Conservation (phyloP, 352 stramenopile genomes). For the Phytophthora lateralis region DNA sequence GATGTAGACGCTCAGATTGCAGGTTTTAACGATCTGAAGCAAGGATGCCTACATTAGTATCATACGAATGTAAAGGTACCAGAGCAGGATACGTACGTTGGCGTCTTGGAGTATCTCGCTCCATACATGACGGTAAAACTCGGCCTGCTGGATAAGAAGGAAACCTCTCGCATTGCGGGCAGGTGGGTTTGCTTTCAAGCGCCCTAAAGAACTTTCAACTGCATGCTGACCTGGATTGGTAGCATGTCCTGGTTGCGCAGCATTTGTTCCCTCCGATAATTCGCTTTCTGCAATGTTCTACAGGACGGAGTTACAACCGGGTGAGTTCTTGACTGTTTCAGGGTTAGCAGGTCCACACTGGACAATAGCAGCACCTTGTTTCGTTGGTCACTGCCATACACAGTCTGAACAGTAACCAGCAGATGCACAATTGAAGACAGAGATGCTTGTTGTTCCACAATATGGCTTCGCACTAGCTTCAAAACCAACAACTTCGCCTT, state of each 20-base stretch:
- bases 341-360: slow-evolving; percentile 26
- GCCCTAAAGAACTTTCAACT: background rate
- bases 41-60: slow-evolving; percentile 7
- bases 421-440: slow-evolving; percentile 42
- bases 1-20: slow-evolving; percentile 59
- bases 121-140: slow-evolving; percentile 69
- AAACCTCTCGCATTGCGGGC: slow-evolving; percentile 51
- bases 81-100: slow-evolving; percentile 32
- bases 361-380: slow-evolving; percentile 37
- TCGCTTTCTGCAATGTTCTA: slow-evolving; percentile 16
- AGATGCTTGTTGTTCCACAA: slow-evolving; percentile 57
- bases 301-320: background rate
- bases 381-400: slow-evolving; percentile 38
- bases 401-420: slow-evolving; percentile 53
- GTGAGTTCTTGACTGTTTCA: slow-evolving; percentile 11
- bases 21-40: slow-evolving; percentile 42
- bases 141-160: slow-evolving; percentile 56
- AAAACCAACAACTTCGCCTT: slow-evolving; percentile 58
- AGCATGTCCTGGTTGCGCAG: slow-evolving; percentile 1
- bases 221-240: background rate
- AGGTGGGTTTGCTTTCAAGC: slow-evolving; percentile 1
- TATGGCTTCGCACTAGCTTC: slow-evolving; percentile 51
- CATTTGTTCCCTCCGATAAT: background rate
- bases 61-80: background rate
- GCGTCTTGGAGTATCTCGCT: slow-evolving; percentile 45